Evolutionary conservation across 768 basidiomycete species (phyloP).

Genomic region (Lentinula detonsa): DNA sequence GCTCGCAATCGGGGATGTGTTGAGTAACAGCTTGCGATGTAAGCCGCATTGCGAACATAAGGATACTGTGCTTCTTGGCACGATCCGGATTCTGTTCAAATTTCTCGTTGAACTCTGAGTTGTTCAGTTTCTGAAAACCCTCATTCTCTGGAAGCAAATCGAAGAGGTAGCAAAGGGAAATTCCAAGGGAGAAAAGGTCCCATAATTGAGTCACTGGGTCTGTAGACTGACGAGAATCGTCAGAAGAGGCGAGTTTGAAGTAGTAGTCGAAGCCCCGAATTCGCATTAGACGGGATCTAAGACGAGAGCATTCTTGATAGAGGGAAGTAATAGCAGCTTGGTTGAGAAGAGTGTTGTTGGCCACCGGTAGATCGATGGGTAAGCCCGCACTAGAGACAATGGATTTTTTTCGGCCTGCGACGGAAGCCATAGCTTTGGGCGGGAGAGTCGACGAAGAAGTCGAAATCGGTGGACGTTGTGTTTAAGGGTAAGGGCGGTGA

Average conservation of each 20-base stretch:
- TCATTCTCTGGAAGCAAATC: conserved; percentile 75
- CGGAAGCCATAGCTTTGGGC: conserved; percentile 36
- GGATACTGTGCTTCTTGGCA: conserved; percentile 85
- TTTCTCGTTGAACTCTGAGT: conserved; percentile 60
- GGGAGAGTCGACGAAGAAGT: background rate
- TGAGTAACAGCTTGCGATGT: conserved; percentile 54
- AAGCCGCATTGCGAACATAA: conserved; percentile 87
- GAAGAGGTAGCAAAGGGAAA: conserved; percentile 93
- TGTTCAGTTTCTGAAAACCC: conserved; percentile 51
- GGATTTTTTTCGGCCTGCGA: conserved; percentile 76
- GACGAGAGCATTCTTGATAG: conserved; percentile 85
- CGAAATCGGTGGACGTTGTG: conserved; percentile 1
- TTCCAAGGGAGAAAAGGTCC: conserved; percentile 89
- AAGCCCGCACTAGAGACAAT: conserved; percentile 59
- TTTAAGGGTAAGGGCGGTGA: background rate
- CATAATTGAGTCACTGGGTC: conserved; percentile 95
- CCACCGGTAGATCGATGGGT: conserved; percentile 68
- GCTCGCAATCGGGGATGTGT: conserved; percentile 63
- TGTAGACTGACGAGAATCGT: conserved; percentile 67
- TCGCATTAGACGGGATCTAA: conserved; percentile 72
- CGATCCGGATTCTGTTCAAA: conserved; percentile 73
- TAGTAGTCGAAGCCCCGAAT: conserved; percentile 69
- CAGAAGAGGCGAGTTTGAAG: conserved; percentile 53
- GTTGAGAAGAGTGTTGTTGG: conserved; percentile 84
- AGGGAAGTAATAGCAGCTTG: conserved; percentile 87